These are phyloP conservation scores for Coemansia sp. DNA, from an alignment of 192 early-diverging fungal genomes.

Conservation along the genomic window DNA sequence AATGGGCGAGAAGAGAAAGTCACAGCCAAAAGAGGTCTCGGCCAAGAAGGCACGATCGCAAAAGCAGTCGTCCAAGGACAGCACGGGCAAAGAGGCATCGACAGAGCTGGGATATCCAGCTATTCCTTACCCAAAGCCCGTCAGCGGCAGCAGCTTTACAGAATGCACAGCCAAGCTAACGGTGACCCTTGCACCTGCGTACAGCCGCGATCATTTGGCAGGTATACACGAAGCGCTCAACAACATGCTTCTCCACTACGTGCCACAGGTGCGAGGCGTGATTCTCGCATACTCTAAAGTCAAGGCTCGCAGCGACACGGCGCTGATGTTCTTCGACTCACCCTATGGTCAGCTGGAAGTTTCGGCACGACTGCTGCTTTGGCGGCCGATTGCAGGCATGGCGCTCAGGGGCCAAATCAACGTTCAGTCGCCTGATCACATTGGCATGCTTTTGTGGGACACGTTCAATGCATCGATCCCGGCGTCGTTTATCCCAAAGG, in stretches of 20 bases:
- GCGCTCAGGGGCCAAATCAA: conserved; percentile 64
- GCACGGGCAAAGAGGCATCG: background rate
- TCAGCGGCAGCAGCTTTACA: conserved; percentile 41
- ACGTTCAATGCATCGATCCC: conserved; percentile 97
- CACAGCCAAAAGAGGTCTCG: conserved; percentile 18
- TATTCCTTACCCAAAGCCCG: conserved; percentile 37
- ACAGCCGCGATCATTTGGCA: conserved; percentile 41
- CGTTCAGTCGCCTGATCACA: conserved; percentile 91
- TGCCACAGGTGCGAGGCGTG: conserved; percentile 86
- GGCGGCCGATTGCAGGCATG: conserved; percentile 73
- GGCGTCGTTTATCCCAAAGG: conserved; percentile 72
- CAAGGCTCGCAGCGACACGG: conserved; percentile 60
- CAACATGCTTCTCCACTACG: conserved; percentile 66
- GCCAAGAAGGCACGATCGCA: conserved; percentile 34
- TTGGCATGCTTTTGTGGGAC: conserved; percentile 90
- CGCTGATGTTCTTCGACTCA: conserved; percentile 77
- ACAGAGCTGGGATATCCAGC: background rate
- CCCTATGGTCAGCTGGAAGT: conserved; percentile 84
- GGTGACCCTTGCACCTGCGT: conserved; percentile 47
- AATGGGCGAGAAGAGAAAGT: conserved; percentile 56
- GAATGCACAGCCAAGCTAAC: conserved; percentile 42
- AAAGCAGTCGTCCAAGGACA: conserved; percentile 24
- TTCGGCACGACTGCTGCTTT: conserved; percentile 69
- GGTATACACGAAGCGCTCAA: conserved; percentile 55
- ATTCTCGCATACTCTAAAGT: conserved; percentile 80